Conservation (phyloP, 2,329 filamentous ascomycete species). For the Monilinia vaccinii-corymbosi region DNA sequence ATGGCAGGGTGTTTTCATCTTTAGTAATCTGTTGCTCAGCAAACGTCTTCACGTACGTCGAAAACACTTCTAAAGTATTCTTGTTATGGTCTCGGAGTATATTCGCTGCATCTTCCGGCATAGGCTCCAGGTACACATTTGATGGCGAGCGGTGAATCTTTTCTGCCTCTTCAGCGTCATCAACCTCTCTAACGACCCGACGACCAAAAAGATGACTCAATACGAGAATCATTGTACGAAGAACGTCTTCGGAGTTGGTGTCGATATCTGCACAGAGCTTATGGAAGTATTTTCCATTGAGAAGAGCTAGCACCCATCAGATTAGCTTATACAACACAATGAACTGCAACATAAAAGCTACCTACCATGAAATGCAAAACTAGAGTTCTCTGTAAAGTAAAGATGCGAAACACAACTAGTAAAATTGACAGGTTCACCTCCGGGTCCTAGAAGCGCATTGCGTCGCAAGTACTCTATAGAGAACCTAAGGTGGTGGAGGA, state of each 20-base stretch:
- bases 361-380: conserved; percentile 62
- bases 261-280: conserved; percentile 50
- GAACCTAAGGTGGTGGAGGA: conserved; percentile 69
- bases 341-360: neutral
- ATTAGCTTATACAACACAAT: conserved; percentile 8
- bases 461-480: conserved; percentile 71
- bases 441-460: conserved; percentile 52
- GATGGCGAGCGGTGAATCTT: conserved; percentile 50
- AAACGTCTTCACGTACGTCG: conserved; percentile 60
- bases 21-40: conserved; percentile 47
- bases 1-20: conserved; percentile 24
- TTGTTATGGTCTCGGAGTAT: conserved; percentile 55
- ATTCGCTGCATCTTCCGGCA: conserved; percentile 48
- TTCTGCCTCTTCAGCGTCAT: conserved; percentile 39
- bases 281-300: conserved; percentile 63
- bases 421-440: conserved; percentile 62
- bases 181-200: conserved; percentile 39
- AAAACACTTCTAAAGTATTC: conserved; percentile 53
- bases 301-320: conserved; percentile 36
- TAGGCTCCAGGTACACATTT: conserved; percentile 52
- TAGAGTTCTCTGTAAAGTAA: conserved; percentile 67
- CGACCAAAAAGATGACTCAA: conserved; percentile 65
- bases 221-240: conserved; percentile 56
- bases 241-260: conserved; percentile 38
- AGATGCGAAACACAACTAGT: conserved; percentile 61